Conservation (phyloP, 306 rosid species). For the Cucumis hystrix region DNA sequence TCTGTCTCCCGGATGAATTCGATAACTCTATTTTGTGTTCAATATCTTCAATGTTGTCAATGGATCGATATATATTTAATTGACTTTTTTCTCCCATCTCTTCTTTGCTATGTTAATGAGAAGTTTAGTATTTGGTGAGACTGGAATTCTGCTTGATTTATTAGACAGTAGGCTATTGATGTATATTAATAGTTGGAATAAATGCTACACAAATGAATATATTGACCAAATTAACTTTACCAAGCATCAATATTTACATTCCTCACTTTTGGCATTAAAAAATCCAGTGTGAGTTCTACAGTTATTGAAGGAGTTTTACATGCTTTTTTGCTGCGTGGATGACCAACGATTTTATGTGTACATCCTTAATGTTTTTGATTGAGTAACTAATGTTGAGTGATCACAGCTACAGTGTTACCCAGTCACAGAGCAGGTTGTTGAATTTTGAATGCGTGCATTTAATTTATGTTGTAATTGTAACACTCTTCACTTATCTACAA, state of each 20-base stretch:
- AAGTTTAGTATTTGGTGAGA: neutral
- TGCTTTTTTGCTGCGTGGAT: neutral
- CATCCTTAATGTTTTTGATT: neutral
- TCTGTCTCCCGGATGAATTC: neutral
- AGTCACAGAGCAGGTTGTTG: neutral
- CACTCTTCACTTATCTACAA: neutral
- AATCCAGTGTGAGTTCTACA: neutral
- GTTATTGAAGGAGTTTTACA: conserved; percentile 3
- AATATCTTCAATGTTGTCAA: neutral
- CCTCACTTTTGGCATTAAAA: neutral
- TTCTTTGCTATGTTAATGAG: neutral
- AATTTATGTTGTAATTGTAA: neutral
- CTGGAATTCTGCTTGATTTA: neutral
- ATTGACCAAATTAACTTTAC: neutral
- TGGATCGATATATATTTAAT: neutral
- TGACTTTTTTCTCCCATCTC: neutral
- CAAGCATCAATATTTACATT: neutral
- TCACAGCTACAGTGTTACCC: neutral
- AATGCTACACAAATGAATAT: neutral
- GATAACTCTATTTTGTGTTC: neutral
- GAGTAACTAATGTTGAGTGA: neutral
- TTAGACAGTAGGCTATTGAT: neutral
- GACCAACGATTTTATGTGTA: neutral
- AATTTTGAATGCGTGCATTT: neutral
- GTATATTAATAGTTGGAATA: neutral